Evolutionary conservation across 2,329 filamentous ascomycete genomes (phyloP).

Genomic region (Colletotrichum magnum): DNA sequence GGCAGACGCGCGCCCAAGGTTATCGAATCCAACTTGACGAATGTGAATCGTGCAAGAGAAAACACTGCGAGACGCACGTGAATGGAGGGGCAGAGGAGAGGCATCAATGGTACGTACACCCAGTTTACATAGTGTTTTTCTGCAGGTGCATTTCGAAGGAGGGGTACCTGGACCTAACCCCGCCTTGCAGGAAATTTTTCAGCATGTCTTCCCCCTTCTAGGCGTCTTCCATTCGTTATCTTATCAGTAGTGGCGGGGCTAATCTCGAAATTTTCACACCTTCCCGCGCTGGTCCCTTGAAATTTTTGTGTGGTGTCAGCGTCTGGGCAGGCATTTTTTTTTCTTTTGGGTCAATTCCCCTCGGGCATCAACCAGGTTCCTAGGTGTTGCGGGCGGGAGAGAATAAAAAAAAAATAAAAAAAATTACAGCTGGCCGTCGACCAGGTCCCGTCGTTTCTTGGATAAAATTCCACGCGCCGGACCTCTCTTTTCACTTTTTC

Average conservation of each 20-base stretch:
- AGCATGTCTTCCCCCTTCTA: background rate
- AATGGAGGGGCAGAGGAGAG: conserved; percentile 35
- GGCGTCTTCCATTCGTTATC: conserved; percentile 32
- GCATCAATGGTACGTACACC: conserved; percentile 11
- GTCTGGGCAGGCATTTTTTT: conserved; percentile 7
- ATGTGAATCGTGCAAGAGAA: background rate
- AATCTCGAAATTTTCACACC: conserved; percentile 40
- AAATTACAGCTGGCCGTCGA: conserved; percentile 27
- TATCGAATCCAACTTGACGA: too few relatives aligned
- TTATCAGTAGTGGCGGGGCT: conserved; percentile 39
- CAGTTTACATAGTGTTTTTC: too few relatives aligned
- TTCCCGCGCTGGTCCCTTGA: conserved; percentile 32
- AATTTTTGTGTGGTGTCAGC: conserved; percentile 34
- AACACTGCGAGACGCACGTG: conserved; percentile 22
- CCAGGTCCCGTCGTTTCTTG: conserved; percentile 26
- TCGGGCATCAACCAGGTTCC: conserved; percentile 36
- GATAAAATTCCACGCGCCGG: conserved; percentile 36
- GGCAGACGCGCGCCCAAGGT: too few relatives aligned
- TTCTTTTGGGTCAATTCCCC: conserved; percentile 30
- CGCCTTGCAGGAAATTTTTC: conserved; percentile 39
- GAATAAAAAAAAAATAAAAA: background rate
- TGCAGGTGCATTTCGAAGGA: background rate
- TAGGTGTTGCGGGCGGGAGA: too few relatives aligned
- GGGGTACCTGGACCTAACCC: conserved; percentile 34
- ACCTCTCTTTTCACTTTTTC: conserved; percentile 36